Evolutionary conservation across 2,329 filamentous ascomycete genomes (phyloP), one percentile per base, ranked within the genome.

Genomic region (Drechslerella dactyloides): DNA sequence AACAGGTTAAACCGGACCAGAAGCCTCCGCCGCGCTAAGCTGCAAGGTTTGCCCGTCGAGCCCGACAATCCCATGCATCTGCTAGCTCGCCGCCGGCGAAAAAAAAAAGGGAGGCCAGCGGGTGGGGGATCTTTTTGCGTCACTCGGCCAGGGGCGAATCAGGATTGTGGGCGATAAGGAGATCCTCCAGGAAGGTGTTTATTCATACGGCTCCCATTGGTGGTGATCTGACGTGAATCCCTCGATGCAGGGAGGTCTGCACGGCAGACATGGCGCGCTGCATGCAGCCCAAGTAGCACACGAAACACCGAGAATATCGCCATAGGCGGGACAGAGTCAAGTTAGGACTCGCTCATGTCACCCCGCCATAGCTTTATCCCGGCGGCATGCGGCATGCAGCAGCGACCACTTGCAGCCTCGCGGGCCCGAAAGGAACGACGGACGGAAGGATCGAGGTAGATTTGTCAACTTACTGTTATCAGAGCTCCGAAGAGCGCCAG

Each of bases 401-500:
- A 51, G 21, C 11, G n/a, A 51, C 7, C 23, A 19, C 15, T 23
- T 21, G 46, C 23, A 42, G 37, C 37, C 37, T 42, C 13, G 37
- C n/a, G 15, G 37, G 37, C 5, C 11, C 37, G n/a, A 19, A 44
- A 1, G 19, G 23, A 37, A 24, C 21, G 19, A 40, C 1, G 50
- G 53, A 54, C 24, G 10, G 19, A 56, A 15, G 24, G 10, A 30
- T 48, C 8, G 40, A 59, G 24, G n/a, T n/a, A n/a, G 8, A 33
- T 33, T 33, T 33, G 48, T 21, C 19, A 51, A 63, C 66, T 70
- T 70, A 70, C 66, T 50, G 66, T 63, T 70, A 70, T 70, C 66
- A 70, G 59, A 56, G 66, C 66, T 21, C 66, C 66, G 27, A 70
- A 70, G 33, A 70, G 57, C 40, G 66, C 66, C 58, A 70, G 54